Base-by-base conservation (phyloP, 1,284 basidiomycete genomes). In the Rhodotorula sp. region DNA sequence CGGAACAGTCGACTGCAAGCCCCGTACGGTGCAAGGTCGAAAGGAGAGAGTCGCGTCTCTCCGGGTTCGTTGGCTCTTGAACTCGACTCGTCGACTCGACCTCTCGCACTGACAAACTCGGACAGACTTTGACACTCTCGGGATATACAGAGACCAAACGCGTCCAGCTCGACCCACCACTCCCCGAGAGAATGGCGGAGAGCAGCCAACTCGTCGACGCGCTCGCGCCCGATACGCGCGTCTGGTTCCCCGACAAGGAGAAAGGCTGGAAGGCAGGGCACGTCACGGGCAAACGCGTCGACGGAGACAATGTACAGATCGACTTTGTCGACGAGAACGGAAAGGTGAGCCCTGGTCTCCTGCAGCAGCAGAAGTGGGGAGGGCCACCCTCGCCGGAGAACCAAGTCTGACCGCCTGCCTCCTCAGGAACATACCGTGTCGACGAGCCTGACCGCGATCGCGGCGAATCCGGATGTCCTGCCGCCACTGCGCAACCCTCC, bases 401-500 rank as follows among this genome's bases (percentile, higher is more conserved):
- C 31, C 3, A 4, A 3, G 2, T 8, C 52, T 47, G 47, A 62
- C 49, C 48, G 4, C 5, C 2, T 26, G 23, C 8, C 12, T n/a
- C 38, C 56, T 18, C 78, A 93, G 91, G 91, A 92, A 85, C 86
- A 87, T 63, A 82, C 84, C 56, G 85, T 93, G 62, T 87, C 88
- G 76, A 92, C 91, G n/a, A 89, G 89, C 3, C 62, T 71, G 23
- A 63, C 62, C 38, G 86, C 85, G 57, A 87, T 89, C 80, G 72
- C 60, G 12, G 45, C 71, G 21, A 66, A 63, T 2, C 70, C 73
- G 21, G 77, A 79, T 50, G 74, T 80, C 63, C 86, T 98, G 28
- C 97, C 97, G 59, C 95, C 95, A 58, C 84, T 99, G 78, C 90
- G 95, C 76, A 99, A 99, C 82, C 97, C 97, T 34, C 97, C 95